Percentiles rank a stretch among this genome's conserved stretches.
Conservation (phyloP, 148 eudicot genomes). For the Drosera capensis region DNA sequence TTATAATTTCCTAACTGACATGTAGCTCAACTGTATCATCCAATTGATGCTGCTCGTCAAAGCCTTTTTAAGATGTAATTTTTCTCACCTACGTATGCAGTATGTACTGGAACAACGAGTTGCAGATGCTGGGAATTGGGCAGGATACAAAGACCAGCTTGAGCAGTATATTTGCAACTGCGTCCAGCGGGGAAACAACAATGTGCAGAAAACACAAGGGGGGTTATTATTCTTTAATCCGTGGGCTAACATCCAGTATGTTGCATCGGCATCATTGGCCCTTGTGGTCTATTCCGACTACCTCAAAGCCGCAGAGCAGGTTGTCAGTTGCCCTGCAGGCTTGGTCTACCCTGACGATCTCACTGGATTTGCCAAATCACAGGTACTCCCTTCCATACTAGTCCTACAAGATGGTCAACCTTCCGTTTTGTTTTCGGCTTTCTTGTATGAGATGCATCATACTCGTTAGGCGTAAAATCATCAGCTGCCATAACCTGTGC, state of each 20-base stretch:
- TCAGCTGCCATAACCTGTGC: no score
- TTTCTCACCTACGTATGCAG: conserved; percentile 1
- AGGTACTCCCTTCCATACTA: conserved; percentile 13
- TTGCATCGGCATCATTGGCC: conserved; percentile 21
- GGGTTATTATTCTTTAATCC: conserved; percentile 31
- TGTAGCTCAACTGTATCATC: background rate
- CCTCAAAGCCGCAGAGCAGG: conserved; percentile 5
- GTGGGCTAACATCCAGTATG: conserved; percentile 32
- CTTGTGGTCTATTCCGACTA: conserved; percentile 20
- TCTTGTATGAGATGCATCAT: background rate
- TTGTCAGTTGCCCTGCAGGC: conserved; percentile 16
- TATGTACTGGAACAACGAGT: conserved; percentile 9
- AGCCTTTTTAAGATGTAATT: background rate
- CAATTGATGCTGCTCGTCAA: background rate
- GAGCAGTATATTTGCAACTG: conserved; percentile 36
- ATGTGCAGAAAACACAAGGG: conserved; percentile 15
- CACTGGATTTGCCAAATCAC: conserved; percentile 25
- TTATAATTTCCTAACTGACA: background rate
- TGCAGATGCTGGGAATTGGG: conserved; percentile 5
- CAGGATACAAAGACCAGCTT: conserved; percentile 7
- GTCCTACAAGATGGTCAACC: background rate
- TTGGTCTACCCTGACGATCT: conserved; percentile 13
- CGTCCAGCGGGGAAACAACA: conserved; percentile 26
- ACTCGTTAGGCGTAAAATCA: background rate
- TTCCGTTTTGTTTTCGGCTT: background rate